Conservation (phyloP, 1,284 basidiomycete species). For the Leucoagaricus sp. region DNA sequence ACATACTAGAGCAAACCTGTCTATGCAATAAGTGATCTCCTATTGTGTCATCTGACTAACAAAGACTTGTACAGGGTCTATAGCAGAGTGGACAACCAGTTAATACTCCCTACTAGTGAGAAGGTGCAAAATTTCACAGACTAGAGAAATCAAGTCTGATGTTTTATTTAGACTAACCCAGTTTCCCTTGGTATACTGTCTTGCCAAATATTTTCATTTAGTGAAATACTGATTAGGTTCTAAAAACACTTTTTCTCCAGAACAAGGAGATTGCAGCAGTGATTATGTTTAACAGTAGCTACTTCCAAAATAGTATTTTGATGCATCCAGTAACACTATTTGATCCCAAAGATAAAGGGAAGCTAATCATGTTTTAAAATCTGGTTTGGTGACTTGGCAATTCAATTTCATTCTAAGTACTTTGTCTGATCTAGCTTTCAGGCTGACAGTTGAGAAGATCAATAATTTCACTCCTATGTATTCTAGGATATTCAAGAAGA, state of each 20-base stretch:
- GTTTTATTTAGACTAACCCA: constrained; percentile 6
- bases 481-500: constrained; percentile 10
- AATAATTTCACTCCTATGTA: constrained; percentile 9
- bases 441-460: constrained; percentile 11
- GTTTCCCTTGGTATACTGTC: constrained; percentile 6
- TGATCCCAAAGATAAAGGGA: background rate
- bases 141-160: background rate
- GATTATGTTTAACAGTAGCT: constrained; percentile 10
- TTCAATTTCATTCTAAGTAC: background rate
- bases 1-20: background rate
- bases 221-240: background rate
- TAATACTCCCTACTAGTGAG: constrained; percentile 10
- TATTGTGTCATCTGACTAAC: constrained; percentile 12
- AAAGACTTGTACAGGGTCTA: constrained; percentile 7
- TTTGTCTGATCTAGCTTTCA: background rate
- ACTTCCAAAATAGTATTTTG: constrained; percentile 10
- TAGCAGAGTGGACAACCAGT: constrained; percentile 9
- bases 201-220: background rate
- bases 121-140: too few species aligned
- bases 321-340: constrained; percentile 3
- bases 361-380: background rate
- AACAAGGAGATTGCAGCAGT: background rate
- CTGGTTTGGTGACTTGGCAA: background rate
- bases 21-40: constrained; percentile 11
- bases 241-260: background rate